A percentile compares a stretch with the other conserved stretches of the same genome.
Conservation (phyloP, 148 eudicot genomes). For the Arbutus unedo region DNA sequence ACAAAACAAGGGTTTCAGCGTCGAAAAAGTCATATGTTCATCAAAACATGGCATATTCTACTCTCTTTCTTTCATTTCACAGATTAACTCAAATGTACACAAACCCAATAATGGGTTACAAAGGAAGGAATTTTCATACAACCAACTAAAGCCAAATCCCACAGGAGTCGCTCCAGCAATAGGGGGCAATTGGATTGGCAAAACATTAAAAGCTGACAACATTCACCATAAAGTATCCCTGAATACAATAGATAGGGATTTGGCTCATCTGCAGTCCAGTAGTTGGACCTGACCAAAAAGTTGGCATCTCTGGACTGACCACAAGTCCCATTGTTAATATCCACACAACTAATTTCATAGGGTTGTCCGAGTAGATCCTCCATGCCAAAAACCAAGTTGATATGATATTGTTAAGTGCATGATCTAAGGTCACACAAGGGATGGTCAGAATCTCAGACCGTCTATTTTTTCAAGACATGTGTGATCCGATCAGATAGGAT, state of each 20-base stretch:
- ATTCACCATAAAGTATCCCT: background rate
- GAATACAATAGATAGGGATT: background rate
- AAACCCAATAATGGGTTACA: background rate
- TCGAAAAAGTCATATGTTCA: background rate
- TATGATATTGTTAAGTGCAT: background rate
- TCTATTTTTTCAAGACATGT: background rate
- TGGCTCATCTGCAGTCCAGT: background rate
- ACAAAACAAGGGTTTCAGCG: background rate
- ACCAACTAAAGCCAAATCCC: background rate
- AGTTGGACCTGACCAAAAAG: background rate
- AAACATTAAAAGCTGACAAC: background rate
- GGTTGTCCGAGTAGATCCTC: background rate
- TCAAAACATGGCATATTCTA: background rate
- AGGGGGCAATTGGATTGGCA: too few relatives aligned
- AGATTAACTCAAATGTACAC: conserved; percentile 19
- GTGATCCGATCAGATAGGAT: background rate
- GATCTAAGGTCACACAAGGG: background rate
- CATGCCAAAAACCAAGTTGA: background rate
- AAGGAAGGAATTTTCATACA: conserved; percentile 6
- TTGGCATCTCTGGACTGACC: background rate
- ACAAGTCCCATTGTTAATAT: background rate
- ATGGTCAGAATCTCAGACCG: background rate
- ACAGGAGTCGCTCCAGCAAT: too few relatives aligned
- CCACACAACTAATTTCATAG: background rate
- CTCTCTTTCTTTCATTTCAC: background rate